Evolutionary conservation across 495 filamentous ascomycete genomes (phyloP).

Genomic region (Rhizodiscina lignyota): DNA sequence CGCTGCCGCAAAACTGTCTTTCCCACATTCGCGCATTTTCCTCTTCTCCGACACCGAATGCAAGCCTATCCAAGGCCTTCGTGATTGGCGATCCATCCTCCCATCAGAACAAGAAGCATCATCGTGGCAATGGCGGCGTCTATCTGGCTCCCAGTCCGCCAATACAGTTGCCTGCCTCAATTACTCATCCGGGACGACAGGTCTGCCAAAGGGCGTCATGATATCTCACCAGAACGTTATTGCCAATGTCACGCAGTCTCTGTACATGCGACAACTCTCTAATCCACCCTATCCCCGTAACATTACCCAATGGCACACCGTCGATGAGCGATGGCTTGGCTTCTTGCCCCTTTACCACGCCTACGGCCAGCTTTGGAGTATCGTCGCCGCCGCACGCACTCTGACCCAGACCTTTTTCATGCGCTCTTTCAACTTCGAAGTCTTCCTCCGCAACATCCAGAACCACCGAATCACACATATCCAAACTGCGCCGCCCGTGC

Average conservation of each 20-base stretch:
- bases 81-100: slow-evolving; percentile 33
- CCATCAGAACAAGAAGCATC: slow-evolving; percentile 25
- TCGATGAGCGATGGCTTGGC: slow-evolving; percentile 20
- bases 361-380: slow-evolving; percentile 30
- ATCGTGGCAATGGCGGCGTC: slow-evolving; percentile 28
- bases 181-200: slow-evolving; percentile 30
- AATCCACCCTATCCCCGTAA: slow-evolving; percentile 8
- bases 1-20: slow-evolving; percentile 24
- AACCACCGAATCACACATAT: slow-evolving; percentile 20
- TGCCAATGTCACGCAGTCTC: slow-evolving; percentile 21
- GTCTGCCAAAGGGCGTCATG: slow-evolving; percentile 26
- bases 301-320: slow-evolving; percentile 2
- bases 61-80: slow-evolving; percentile 17
- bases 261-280: slow-evolving; percentile 19
- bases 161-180: slow-evolving; percentile 26
- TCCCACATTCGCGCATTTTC: slow-evolving; percentile 28
- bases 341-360: slow-evolving; percentile 27
- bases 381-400: slow-evolving; percentile 14
- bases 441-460: slow-evolving; percentile 17
- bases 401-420: slow-evolving; percentile 20
- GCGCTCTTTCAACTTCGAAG: slow-evolving; percentile 18
- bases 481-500: slow-evolving; percentile 23
- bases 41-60: slow-evolving; percentile 30
- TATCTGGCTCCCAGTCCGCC: slow-evolving; percentile 21
- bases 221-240: slow-evolving; percentile 24